Percentiles rank a stretch among this genome's conserved stretches.
Evolutionary conservation across 208 protist genomes (phyloP).

Genomic region (Trypanosoma rangeli): DNA sequence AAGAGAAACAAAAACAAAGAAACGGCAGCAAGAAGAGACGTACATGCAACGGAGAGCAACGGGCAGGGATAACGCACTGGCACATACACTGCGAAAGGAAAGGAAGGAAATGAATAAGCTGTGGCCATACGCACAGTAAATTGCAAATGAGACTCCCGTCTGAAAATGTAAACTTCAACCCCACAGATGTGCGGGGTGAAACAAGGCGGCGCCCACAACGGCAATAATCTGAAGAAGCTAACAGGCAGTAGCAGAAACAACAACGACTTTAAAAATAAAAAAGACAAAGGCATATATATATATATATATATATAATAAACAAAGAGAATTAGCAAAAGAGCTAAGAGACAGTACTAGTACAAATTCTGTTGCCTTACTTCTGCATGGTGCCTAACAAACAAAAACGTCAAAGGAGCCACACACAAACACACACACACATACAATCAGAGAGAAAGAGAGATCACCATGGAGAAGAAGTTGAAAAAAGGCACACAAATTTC

Average conservation of each 20-base stretch:
- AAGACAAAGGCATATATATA: conserved; percentile 8
- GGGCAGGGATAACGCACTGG: no score
- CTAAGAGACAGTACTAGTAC: conserved; percentile 25
- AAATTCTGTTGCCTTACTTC: no score
- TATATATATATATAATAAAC: neutral
- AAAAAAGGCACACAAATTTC: neutral
- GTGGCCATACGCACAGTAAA: neutral
- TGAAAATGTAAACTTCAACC: no score
- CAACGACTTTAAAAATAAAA: neutral
- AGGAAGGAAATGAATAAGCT: neutral
- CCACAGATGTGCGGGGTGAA: no score
- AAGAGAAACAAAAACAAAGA: neutral
- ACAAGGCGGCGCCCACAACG: no score
- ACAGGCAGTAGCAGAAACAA: neutral
- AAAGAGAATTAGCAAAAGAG: conserved; percentile 3
- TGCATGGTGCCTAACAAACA: no score
- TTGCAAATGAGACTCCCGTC: no score
- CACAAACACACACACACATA: neutral
- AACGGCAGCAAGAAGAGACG: no score
- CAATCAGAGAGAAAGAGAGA: neutral
- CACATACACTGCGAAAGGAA: no score
- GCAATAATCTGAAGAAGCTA: no score
- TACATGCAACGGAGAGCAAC: no score
- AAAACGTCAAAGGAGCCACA: neutral
- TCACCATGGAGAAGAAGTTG: neutral